Base-by-base conservation (phyloP, 805 yeast genomes). In the Komagataella ulmi region DNA sequence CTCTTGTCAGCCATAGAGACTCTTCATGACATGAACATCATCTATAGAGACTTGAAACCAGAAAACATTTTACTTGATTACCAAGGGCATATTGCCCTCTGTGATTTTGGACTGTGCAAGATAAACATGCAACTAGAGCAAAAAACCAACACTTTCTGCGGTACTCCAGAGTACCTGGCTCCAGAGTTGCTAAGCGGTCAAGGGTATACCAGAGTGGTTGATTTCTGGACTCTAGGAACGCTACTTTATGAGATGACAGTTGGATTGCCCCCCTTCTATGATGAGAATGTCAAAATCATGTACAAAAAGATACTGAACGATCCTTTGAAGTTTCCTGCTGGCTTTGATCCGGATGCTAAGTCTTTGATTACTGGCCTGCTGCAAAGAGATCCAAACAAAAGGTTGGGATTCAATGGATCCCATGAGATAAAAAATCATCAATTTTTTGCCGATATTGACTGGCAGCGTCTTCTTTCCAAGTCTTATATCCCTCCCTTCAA, bases 151-250 rank as follows among this genome's bases (percentile, higher is more conserved):
- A 93, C 99, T 0, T 93, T 93, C 65, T 93, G 99, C 68, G 99
- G 99, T 45, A 93, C 99, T 0, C 98, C 98, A 0, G 98, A 93
- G 67, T 93, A 93, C 66, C 73, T 93, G 58, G 97, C 98, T 1
- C 99, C 99, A 1, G 99, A 93, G 67, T 72, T 93, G 58, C 71
- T 93, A 49, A 72, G 89, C 59, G 93, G 95, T 49, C 89, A 87
- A 64, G 98, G 98, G 1, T 93, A 93, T 67, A 89, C 98, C 2
- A 82, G 96, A 65, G 85, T 85, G 7, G 98, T 93, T 19, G 99
- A 93, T 67, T 93, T 97, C 91, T 93, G 99, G 99, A 93, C 99
- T 1, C 73, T 93, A 59, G 99, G 99, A 46, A 90, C 91, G 17
- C 73, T 93, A 51, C 72, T 93, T 47, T 93, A 88, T 65, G 99